Base-by-base conservation (phyloP, 163 green algal species). In the Dunaliella salina region DNA sequence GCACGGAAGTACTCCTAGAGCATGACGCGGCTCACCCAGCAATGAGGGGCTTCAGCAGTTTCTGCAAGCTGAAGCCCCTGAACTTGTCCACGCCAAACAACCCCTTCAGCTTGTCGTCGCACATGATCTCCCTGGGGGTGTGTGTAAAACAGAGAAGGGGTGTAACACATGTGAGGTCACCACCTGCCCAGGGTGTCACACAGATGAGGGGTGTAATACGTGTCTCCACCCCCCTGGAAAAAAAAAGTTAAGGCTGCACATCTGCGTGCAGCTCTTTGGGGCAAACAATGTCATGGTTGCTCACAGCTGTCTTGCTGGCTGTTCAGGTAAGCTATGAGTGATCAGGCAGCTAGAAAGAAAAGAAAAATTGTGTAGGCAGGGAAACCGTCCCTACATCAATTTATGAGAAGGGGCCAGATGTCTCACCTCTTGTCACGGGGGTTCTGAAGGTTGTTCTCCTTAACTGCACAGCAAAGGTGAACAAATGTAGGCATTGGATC, bases 1-100 rank as follows among this genome's bases (percentile, higher is more conserved):
- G 40, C 40, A 50, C 8, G 40, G 8, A 3, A 8, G 40, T 8
- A 50, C 8, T 50, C 40, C 40, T 50, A 50, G 40, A 50, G 3
- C 40, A 50, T 50, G 3, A 8, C 3, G n/a, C 24, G 15, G 25
- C 30, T 85, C 63, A 89, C 83, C 86, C 89, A 30, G 89, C 18
- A 32, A 94, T 83, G 87, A 93, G 89, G 0, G 50, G 57, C n/a
- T 85, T 82, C 12, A 93, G 26, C 45, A 84, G 82, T 85, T 92
- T 93, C 69, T 85, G 72, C 34, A 88, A 81, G 33, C 85, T 80
- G 72, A 94, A 94, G 4, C 71, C 89, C 86, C 75, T 29, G 86
- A 94, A 90, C n/a, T 90, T 90, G n/a, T 88, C 83, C 81, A 91
- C 86, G n/a, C 89, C 90, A 11, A 91, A 90, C 32, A 95, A 67